Conservation (phyloP, 2,329 filamentous ascomycete species). For the Didymella keratinophila region DNA sequence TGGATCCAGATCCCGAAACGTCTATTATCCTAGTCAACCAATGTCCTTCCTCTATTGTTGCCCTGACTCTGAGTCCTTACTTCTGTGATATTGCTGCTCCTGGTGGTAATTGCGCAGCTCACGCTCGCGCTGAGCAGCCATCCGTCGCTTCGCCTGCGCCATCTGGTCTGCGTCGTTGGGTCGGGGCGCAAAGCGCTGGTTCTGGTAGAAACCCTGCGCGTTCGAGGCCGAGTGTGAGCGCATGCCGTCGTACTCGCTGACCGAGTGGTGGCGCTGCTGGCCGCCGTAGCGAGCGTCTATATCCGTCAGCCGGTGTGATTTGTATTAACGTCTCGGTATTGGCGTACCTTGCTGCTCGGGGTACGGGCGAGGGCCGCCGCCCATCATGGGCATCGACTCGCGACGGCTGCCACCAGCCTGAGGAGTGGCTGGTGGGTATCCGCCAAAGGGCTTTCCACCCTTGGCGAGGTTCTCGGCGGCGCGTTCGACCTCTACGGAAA, state of each 20-base stretch:
- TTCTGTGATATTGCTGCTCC: slow-evolving; percentile 99
- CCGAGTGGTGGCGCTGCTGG: slow-evolving; percentile 79
- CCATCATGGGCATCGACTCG: slow-evolving; percentile 75
- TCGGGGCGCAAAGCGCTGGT: slow-evolving; percentile 87
- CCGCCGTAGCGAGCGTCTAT: slow-evolving; percentile 72
- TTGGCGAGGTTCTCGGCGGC: slow-evolving; percentile 95
- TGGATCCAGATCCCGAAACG: slow-evolving; percentile 74
- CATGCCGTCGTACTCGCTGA: slow-evolving; percentile 82
- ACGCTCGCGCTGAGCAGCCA: slow-evolving; percentile 98
- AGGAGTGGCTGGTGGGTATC: slow-evolving; percentile 33
- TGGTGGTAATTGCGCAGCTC: slow-evolving; percentile 99
- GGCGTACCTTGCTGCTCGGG: slow-evolving; percentile 65
- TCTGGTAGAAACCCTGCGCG: slow-evolving; percentile 92
- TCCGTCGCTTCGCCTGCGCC: slow-evolving; percentile 98
- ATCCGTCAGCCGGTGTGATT: slow-evolving; percentile 22
- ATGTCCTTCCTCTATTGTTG: slow-evolving; percentile 59
- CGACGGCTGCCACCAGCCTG: slow-evolving; percentile 70
- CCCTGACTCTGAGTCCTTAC: slow-evolving; percentile 85
- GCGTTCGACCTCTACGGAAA: slow-evolving; percentile 82
- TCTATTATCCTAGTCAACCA: slow-evolving; percentile 68
- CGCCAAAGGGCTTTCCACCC: slow-evolving; percentile 88
- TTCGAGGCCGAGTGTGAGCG: slow-evolving; percentile 78
- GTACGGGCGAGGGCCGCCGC: slow-evolving; percentile 60
- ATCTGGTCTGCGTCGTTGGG: slow-evolving; percentile 96
- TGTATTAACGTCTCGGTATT: neutral